Evolutionary conservation across 768 basidiomycete species (phyloP), one percentile per base, ranked within the genome.

Genomic region (Leccinellum luteum): DNA sequence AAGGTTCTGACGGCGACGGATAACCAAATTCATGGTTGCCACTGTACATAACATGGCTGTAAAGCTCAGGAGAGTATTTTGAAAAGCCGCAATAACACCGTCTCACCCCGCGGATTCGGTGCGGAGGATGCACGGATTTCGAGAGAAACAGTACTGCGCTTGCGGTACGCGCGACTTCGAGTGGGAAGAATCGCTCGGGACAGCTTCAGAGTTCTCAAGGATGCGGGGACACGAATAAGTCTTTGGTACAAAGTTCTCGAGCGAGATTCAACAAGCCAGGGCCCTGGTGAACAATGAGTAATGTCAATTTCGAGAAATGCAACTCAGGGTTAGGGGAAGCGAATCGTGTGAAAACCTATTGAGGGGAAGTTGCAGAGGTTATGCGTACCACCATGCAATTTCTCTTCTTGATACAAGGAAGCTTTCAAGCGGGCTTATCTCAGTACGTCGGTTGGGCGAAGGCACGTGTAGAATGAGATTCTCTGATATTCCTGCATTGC

Each of bases 391-490:
- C 6, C 12, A 23, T 35, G 19, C 38, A 7, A 27, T 28, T 56
- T 50, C 48, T 48, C 32, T 44, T 47, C 52, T 60, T 48, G 58
- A 38, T 52, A 49, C 31, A 50, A 43, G 41, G 38, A 38, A 31
- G 12, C 6, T 38, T 43, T 60, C 48, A 31, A 21, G 25, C n/a
- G 21, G 57, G 32, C 38, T 49, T 50, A 35, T 66, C 48, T 45
- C 28, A 59, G 41, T 50, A 21, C 25, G 54, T 52, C 19, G n/a
- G 34, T 48, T 30, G 55, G 38, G 35, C 35, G 48, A 53, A 38
- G 55, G 51, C 57, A 66, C 66, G 66, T 65, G 63, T 62, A 47
- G 32, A 44, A 54, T n/a, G 56, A 48, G 56, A 60, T 60, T 68
- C 64, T 45, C 54, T 58, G 41, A 27, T 23, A 43, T 65, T 66